Base-by-base conservation (phyloP, 495 filamentous ascomycete species). In the Clavariopsis aquatica region DNA sequence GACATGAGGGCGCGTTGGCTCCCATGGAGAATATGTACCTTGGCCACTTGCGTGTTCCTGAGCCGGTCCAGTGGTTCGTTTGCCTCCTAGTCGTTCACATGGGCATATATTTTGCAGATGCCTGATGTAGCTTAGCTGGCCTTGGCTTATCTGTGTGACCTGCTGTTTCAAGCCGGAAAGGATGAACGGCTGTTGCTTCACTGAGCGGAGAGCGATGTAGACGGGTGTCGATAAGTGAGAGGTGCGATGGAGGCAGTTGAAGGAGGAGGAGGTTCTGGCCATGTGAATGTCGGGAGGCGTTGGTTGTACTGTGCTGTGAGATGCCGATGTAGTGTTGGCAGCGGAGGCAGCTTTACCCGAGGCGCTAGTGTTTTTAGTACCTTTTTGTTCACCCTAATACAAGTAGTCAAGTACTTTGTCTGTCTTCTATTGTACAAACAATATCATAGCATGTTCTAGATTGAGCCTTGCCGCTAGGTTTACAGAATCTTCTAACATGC, bases 91-190 rank as follows among this genome's bases (percentile, higher is more conserved):
- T 51, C 8, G 47, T 23, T 23, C 23, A 51, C 26, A 43, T 43
- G 38, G 47, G 47, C 5, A 9, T 51, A 28, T 9, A 23, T 51
- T 51, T 23, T 24, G 20, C 10, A 51, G 22, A 24, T 51, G 47
- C 47, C 47, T 24, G 47, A 24, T 51, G 22, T 51, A 28, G 47
- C 6, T 51, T 24, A 51, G 47, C 19, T 5, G 20, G 20, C 9
- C 47, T 51, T 51, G 47, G 47, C 47, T 51, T 51, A 51, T 51
- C 47, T 9, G 8, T 28, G 47, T 23, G 20, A 28, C 47, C 47
- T 51, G 47, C 47, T 51, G 15, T 17, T 24, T 51, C 47, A 51
- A 51, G 47, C 26, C 23, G 26, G 47, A 51, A 4, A 51, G 10
- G 10, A 51, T 13, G 4, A 8, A 23, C 10, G 1, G 47, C 22